Conservation (phyloP, 371 early-diverging fungal genomes). For the Mortierella sp. region DNA sequence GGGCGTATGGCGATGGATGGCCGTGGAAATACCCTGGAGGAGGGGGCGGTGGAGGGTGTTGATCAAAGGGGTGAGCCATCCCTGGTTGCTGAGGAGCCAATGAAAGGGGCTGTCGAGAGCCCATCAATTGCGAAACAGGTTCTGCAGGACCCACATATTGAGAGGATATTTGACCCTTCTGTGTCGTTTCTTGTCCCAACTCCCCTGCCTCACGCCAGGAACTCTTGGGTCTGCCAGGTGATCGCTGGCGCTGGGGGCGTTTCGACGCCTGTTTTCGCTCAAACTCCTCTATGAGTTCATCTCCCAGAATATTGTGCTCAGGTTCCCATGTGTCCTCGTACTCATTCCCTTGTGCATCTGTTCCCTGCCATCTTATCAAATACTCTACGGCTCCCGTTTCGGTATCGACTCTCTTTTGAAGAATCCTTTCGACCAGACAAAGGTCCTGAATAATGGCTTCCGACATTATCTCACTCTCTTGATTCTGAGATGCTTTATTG, state of each 20-base stretch:
- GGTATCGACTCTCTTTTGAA: slow-evolving; percentile 33
- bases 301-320: slow-evolving; percentile 44
- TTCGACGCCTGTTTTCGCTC: slow-evolving; percentile 23
- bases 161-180: background rate
- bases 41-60: background rate
- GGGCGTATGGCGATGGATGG: slow-evolving; percentile 6
- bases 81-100: background rate
- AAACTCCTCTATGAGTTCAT: slow-evolving; percentile 51
- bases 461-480: slow-evolving; percentile 17
- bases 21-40: slow-evolving; percentile 5
- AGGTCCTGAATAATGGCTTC: slow-evolving; percentile 34
- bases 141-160: background rate
- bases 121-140: background rate
- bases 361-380: slow-evolving; percentile 49
- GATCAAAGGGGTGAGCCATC: background rate
- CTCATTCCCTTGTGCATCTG: slow-evolving; percentile 38
- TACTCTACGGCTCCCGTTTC: slow-evolving; percentile 44
- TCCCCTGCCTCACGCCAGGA: background rate
- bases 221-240: slow-evolving; percentile 14
- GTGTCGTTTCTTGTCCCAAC: background rate
- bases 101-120: background rate
- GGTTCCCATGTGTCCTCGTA: slow-evolving; percentile 53
- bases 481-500: background rate
- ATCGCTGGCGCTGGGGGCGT: slow-evolving; percentile 17
- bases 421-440: slow-evolving; percentile 49